Conservation (phyloP, 371 early-diverging fungal species). For the Haplosporangium sp. region DNA sequence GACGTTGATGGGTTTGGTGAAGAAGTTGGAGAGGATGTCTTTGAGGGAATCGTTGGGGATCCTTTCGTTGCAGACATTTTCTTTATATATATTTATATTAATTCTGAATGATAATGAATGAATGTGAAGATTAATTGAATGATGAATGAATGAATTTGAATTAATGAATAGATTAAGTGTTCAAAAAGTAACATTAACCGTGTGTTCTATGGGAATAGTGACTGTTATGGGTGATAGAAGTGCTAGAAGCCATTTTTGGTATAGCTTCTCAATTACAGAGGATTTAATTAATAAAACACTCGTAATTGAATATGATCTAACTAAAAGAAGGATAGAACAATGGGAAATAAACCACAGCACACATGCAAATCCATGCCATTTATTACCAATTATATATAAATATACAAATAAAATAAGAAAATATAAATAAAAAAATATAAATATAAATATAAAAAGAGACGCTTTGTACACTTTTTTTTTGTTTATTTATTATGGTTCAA, state of each 20-base stretch:
- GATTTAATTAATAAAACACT: too few species aligned
- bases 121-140: not conserved
- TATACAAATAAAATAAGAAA: not conserved
- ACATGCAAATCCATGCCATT: too few species aligned
- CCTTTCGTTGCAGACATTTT: slow-evolving; percentile 3
- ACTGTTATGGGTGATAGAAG: too few species aligned
- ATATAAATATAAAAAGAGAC: not conserved
- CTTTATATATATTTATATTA: not conserved
- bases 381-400: not conserved
- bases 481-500: not conserved
- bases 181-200: too few species aligned
- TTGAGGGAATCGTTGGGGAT: not conserved
- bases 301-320: too few species aligned
- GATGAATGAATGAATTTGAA: not conserved
- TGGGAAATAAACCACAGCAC: not conserved
- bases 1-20: not conserved
- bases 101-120: too few species aligned
- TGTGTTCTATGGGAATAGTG: too few species aligned
- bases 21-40: not conserved
- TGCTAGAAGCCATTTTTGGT: too few species aligned
- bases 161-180: too few species aligned
- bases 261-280: too few species aligned
- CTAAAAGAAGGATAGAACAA: not conserved
- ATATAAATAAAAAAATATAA: not conserved
- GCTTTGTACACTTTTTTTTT: not conserved